Conservation (phyloP, 2,329 filamentous ascomycete species). For the Epichloe baconii region DNA sequence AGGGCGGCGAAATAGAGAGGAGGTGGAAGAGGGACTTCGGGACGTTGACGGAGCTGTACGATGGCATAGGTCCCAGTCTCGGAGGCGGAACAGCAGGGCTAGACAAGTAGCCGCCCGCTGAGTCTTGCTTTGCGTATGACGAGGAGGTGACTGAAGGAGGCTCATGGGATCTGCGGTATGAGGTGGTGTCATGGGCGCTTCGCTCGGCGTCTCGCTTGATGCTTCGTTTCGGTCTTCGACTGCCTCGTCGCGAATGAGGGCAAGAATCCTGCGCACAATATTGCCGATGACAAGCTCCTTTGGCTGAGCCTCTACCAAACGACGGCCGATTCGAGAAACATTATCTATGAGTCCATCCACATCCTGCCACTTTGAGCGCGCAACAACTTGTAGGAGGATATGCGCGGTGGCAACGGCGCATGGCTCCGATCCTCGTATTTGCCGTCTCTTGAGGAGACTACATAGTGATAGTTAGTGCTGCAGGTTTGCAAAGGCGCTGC, state of each 20-base stretch:
- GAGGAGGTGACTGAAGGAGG: conserved; percentile 18
- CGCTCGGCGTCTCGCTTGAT: conserved; percentile 46
- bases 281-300: conserved; percentile 89
- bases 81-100: conserved; percentile 16
- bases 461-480: conserved; percentile 2
- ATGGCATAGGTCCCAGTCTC: conserved; percentile 49
- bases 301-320: conserved; percentile 71
- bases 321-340: conserved; percentile 65
- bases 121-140: conserved; percentile 22
- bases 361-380: conserved; percentile 64
- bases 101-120: conserved; percentile 16
- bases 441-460: conserved; percentile 68
- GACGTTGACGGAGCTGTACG: conserved; percentile 51
- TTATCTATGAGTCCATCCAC: conserved; percentile 67
- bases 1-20: conserved; percentile 56
- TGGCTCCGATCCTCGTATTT: conserved; percentile 76
- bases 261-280: conserved; percentile 79
- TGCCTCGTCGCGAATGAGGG: conserved; percentile 82
- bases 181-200: conserved; percentile 27
- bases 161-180: conserved; percentile 22
- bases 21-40: conserved; percentile 79
- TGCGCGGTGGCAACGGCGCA: conserved; percentile 88
- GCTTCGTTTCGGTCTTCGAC: conserved; percentile 62
- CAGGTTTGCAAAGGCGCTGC: neutral
- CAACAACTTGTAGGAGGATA: conserved; percentile 76